Evolutionary conservation across 2,329 filamentous ascomycete species (phyloP), one percentile per base, ranked within the genome.

Genomic region (Cladosporium sp.): DNA sequence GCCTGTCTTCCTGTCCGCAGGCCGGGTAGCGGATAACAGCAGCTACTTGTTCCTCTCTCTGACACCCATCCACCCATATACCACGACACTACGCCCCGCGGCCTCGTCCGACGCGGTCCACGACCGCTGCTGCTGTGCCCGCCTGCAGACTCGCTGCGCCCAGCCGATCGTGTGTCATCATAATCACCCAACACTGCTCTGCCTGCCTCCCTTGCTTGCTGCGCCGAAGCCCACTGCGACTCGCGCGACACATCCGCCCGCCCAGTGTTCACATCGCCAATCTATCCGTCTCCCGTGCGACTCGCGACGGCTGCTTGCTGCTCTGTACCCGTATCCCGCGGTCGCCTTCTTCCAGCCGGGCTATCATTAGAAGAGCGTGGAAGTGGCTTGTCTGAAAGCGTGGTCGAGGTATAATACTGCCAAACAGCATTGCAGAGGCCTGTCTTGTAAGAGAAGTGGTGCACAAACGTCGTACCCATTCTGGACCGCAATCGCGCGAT

Each of bases 401-500:
- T 45, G 28, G 28, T 45, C 24, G 42, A 50, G 47, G 55, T 52
- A 57, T 54, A 45, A 52, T 54, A 48, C 10, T 20, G 32, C 24
- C 19, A 12, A 25, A 36, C 52, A 20, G 35, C 15, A 42, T 35
- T 25, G 32, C 17, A 24, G n/a, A 45, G 37, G 48, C 51, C 54
- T 37, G 37, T 49, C 25, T 52, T 47, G 42, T 55, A 48, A 50
- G 36, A 37, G 44, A 40, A 47, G 34, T 52, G 34, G 48, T 28
- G 34, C 39, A 45, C 49, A 25, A 40, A 15, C 39, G 32, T 47
- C 32, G 49, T 39, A 57, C 48, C 50, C 54, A n/a, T 32, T 28
- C 36, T 47, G 52, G 39, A 36, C 40, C 42, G 52, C 32, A 17
- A 37, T 32, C 52, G 52, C 61, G 61, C 58, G 50, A 70, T 70